Percentiles rank a stretch among this genome's conserved stretches.
phyloP scores from a whole-genome alignment of 129 eudicot species.

The Chrysanthemum seticuspe region DNA sequence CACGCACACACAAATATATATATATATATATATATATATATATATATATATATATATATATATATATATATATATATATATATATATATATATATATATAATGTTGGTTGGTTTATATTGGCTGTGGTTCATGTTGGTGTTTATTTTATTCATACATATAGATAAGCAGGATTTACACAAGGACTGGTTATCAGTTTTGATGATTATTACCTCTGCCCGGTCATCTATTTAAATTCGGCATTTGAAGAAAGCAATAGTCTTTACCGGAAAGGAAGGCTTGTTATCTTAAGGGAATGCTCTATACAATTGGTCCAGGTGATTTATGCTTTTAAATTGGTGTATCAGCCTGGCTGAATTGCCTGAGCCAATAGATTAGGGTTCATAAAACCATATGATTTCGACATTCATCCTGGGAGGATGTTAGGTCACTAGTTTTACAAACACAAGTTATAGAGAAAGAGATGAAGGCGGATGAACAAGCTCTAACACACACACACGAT shows the following conservation, averaged over 20 bases:
- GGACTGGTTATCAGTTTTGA: constrained; percentile 89
- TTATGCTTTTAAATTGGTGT: constrained; percentile 15
- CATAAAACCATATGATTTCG: no score
- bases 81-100: no score
- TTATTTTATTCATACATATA: not conserved
- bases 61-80: no score
- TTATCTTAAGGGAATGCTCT: constrained; percentile 95
- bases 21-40: no score
- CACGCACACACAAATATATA: no score
- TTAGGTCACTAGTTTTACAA: no score
- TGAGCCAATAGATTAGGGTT: no score
- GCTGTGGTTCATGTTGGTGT: constrained; percentile 15
- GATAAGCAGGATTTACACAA: constrained; percentile 82
- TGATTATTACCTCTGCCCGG: constrained; percentile 97
- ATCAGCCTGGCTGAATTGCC: no score
- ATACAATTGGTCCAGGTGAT: constrained; percentile 96
- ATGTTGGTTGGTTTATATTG: not conserved
- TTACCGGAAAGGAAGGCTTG: constrained; percentile 97
- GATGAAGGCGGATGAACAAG: no score
- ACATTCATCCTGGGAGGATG: not conserved
- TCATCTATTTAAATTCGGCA: constrained; percentile 93
- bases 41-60: no score
- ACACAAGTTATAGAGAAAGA: no score
- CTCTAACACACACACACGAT: no score
- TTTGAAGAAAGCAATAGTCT: constrained; percentile 95